These are phyloP conservation scores for Ophiostoma quercus DNA, from an alignment of 2,329 filamentous ascomycete species.

Conservation along the genomic window DNA sequence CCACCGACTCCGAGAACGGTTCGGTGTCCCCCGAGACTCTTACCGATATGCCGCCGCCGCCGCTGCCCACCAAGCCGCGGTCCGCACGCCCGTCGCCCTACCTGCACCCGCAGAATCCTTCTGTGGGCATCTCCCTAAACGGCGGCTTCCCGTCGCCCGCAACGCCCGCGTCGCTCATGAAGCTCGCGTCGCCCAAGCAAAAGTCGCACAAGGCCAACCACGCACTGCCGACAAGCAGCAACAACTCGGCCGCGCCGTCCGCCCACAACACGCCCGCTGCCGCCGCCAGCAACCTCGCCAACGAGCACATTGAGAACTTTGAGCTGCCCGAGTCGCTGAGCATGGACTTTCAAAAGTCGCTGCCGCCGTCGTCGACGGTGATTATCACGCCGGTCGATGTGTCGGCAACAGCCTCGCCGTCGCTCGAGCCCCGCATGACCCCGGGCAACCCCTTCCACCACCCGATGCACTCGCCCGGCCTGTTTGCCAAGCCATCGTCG, in stretches of 20 bases:
- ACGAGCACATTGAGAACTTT: slow-evolving; percentile 53
- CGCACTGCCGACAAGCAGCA: slow-evolving; percentile 26
- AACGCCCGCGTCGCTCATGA: slow-evolving; percentile 85
- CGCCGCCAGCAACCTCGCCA: slow-evolving; percentile 30
- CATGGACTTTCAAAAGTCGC: slow-evolving; percentile 45
- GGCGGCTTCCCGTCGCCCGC: slow-evolving; percentile 57
- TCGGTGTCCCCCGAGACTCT: slow-evolving; percentile 60
- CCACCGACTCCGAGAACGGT: slow-evolving; percentile 57
- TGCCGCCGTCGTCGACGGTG: slow-evolving; percentile 9
- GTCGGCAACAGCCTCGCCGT: slow-evolving; percentile 36
- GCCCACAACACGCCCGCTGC: slow-evolving; percentile 15
- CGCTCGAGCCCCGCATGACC: slow-evolving; percentile 26
- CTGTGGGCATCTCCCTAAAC: slow-evolving; percentile 21
- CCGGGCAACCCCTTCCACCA: slow-evolving; percentile 50
- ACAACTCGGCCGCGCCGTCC: background rate
- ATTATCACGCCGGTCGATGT: slow-evolving; percentile 20
- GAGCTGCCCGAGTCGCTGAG: slow-evolving; percentile 68
- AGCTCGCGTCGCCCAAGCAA: slow-evolving; percentile 52
- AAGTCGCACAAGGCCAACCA: slow-evolving; percentile 26
- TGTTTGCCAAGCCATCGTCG: slow-evolving; percentile 44
- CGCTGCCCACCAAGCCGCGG: slow-evolving; percentile 56
- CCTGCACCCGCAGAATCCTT: slow-evolving; percentile 51
- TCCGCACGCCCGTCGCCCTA: slow-evolving; percentile 64
- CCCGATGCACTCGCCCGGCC: slow-evolving; percentile 41
- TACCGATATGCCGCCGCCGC: slow-evolving; percentile 62